Conservation (phyloP, 1,139 yeast species). For the Blastobotrys arbuscula region DNA sequence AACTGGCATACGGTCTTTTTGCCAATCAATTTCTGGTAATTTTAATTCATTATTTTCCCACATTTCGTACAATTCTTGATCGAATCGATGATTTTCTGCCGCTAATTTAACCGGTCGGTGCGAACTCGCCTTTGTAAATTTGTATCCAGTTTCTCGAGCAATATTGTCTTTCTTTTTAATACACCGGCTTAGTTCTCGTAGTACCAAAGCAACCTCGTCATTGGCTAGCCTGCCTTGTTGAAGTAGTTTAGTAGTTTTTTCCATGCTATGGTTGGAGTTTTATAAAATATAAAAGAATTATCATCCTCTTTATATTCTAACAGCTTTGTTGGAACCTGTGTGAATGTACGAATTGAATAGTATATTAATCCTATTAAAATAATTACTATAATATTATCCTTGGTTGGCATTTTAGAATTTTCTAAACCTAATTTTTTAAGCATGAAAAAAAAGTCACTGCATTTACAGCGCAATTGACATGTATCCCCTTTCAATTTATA, state of each 20-base stretch:
- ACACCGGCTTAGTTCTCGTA: background rate
- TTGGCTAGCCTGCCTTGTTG: background rate
- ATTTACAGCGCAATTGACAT: too few species aligned
- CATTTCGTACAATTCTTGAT: background rate
- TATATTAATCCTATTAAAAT: too few species aligned
- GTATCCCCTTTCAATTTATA: too few species aligned
- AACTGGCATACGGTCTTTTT: background rate
- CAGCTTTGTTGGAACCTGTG: too few species aligned
- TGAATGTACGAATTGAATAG: too few species aligned
- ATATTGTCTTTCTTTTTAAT: background rate
- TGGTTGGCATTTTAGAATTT: too few species aligned
- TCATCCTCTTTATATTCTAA: too few species aligned
- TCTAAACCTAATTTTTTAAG: too few species aligned
- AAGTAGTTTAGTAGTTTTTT: background rate
- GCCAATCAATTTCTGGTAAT: background rate
- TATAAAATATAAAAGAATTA: too few species aligned
- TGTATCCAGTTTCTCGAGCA: slow-evolving; percentile 3
- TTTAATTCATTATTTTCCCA: background rate
- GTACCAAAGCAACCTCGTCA: background rate
- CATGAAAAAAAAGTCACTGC: too few species aligned
- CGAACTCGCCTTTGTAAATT: slow-evolving; percentile 1
- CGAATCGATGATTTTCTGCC: background rate
- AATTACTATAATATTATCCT: too few species aligned
- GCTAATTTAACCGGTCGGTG: slow-evolving; percentile 4
- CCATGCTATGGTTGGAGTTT: background rate